Evolutionary conservation across 768 basidiomycete genomes (phyloP).

Genomic region (Tephrocybe sp.): DNA sequence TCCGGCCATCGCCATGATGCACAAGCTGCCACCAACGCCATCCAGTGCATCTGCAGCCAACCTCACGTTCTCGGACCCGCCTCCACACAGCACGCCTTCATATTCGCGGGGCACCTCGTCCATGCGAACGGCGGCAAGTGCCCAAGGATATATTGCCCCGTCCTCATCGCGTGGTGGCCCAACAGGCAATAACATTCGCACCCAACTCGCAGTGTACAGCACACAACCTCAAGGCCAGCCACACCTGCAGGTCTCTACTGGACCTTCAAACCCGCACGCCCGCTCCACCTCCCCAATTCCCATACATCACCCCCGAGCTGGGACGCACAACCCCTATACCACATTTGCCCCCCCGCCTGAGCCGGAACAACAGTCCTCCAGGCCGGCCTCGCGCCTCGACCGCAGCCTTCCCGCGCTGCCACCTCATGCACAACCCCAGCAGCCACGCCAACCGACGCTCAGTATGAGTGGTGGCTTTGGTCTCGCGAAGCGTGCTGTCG

Average conservation of each 20-base stretch:
- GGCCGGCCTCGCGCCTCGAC: conserved; percentile 15
- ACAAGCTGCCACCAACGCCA: conserved; percentile 24
- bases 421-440: neutral
- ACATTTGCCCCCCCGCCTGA: conserved; percentile 12
- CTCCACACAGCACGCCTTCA: conserved; percentile 22
- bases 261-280: conserved; percentile 24
- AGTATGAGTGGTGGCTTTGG: conserved; percentile 72
- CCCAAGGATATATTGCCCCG: conserved; percentile 42
- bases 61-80: conserved; percentile 32
- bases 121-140: conserved; percentile 33
- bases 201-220: conserved; percentile 39
- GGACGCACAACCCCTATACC: conserved; percentile 15
- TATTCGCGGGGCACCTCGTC: conserved; percentile 31
- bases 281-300: conserved; percentile 15
- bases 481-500: conserved; percentile 74
- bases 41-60: conserved; percentile 29
- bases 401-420: conserved; percentile 22
- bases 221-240: conserved; percentile 8
- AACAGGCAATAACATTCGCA: conserved; percentile 43
- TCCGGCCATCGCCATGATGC: conserved; percentile 21
- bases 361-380: conserved; percentile 10
- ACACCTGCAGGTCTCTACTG: conserved; percentile 30
- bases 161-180: conserved; percentile 32
- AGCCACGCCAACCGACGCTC: conserved; percentile 62
- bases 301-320: conserved; percentile 6